These are phyloP conservation scores for Nakazawaea siamensis DNA, from an alignment of 805 yeast genomes.

Conservation along the genomic window DNA sequence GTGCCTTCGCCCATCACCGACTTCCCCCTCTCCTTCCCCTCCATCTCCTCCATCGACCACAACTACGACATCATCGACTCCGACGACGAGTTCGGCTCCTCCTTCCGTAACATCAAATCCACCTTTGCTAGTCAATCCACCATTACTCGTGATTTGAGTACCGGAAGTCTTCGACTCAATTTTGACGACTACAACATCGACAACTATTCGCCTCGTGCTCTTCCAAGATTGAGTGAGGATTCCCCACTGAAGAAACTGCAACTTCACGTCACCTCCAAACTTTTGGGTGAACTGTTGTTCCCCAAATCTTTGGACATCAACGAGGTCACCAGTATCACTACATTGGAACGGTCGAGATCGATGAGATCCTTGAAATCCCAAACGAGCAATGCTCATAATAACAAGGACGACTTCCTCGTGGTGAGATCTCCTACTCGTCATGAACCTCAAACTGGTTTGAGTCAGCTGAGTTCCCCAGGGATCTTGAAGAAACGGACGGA, in stretches of 20 bases:
- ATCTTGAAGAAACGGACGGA: slow-evolving; percentile 27
- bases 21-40: too few relatives aligned
- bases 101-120: slow-evolving; percentile 7
- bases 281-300: slow-evolving; percentile 50
- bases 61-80: slow-evolving; percentile 4
- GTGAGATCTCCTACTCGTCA: slow-evolving; percentile 19
- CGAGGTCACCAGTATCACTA: slow-evolving; percentile 69
- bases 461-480: slow-evolving; percentile 25
- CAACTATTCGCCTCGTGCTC: slow-evolving; percentile 1
- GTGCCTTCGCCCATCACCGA: too few relatives aligned
- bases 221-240: neutral
- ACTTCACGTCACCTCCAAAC: slow-evolving; percentile 12
- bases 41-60: slow-evolving; percentile 10
- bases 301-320: slow-evolving; percentile 60
- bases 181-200: slow-evolving; percentile 9
- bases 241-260: slow-evolving; percentile 4
- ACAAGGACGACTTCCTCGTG: slow-evolving; percentile 38
- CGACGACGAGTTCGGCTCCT: slow-evolving; percentile 7
- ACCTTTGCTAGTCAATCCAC: slow-evolving; percentile 1
- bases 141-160: slow-evolving; percentile 6
- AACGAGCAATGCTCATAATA: slow-evolving; percentile 12
- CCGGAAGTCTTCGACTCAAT: slow-evolving; percentile 8
- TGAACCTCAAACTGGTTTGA: slow-evolving; percentile 3
- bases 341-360: slow-evolving; percentile 58
- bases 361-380: slow-evolving; percentile 38